Conservation (phyloP, 2,329 filamentous ascomycete genomes). For the Ceratocystis albifundus region DNA sequence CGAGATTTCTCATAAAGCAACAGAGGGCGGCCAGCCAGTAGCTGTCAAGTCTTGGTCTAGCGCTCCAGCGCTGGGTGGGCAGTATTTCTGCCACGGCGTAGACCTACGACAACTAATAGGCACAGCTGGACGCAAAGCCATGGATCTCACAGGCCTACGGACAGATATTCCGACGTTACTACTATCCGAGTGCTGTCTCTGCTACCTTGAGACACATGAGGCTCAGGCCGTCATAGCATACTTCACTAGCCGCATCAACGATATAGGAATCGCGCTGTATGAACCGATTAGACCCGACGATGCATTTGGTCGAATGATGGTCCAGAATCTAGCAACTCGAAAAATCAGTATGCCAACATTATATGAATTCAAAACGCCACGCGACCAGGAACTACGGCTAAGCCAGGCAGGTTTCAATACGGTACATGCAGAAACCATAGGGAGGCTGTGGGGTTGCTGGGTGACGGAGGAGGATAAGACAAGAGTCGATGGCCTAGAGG, state of each 20-base stretch:
- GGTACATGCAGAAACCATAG: constrained; percentile 36
- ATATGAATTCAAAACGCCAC: constrained; percentile 54
- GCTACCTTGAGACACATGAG: constrained; percentile 62
- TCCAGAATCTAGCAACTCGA: constrained; percentile 71
- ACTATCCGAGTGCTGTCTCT: constrained; percentile 89
- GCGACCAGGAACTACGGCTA: constrained; percentile 58
- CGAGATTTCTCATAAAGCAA: constrained; percentile 5
- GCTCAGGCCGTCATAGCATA: constrained; percentile 53
- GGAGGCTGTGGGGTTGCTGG: constrained; percentile 66
- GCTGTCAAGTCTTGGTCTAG: neutral
- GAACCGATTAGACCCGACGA: constrained; percentile 79
- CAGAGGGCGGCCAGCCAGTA: constrained; percentile 26
- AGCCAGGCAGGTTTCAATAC: constrained; percentile 50
- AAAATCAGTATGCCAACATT: constrained; percentile 79
- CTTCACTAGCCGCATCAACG: constrained; percentile 44
- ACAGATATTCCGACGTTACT: constrained; percentile 63
- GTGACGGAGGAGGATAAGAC: constrained; percentile 59
- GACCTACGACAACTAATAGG: constrained; percentile 53
- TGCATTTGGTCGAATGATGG: constrained; percentile 84
- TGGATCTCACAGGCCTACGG: constrained; percentile 36
- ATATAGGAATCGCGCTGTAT: constrained; percentile 60
- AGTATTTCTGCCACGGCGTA: constrained; percentile 50
- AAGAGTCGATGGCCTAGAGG: constrained; percentile 66
- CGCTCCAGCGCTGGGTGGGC: constrained; percentile 32
- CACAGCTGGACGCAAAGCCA: neutral